Evolutionary conservation across 306 rosid species (phyloP), one percentile per base, ranked within the genome.

Genomic region (Trifolium fragiferum): DNA sequence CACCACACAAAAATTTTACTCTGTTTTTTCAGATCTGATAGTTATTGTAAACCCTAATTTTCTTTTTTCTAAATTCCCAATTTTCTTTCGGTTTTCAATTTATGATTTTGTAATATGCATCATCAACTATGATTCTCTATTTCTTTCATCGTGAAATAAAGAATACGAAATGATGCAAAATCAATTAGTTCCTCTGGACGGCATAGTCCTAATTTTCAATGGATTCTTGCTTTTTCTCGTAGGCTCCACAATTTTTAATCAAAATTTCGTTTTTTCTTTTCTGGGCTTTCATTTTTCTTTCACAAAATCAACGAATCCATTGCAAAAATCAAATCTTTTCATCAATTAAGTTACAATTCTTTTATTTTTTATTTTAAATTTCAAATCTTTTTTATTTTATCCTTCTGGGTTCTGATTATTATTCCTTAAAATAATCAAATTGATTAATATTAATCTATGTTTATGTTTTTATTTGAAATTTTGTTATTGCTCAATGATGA

Each of bases 181-280:
- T 79, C 27, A 41, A 81, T 4, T 16, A 75, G 90, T 77, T 63
- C 87, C 78, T 87, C 81, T 80, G 92, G 96, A 87, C 92, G 81
- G 89, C 85, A 75, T 74, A 58, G 55, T 84, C 89, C 73, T 71
- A 4, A 14, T 32, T 60, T 14, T 1, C 32, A 2, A 49, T 87
- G 80, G 86, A 82, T 73, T 87, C 77, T 84, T 60, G 80, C 92
- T 81, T 37, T 87, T 87, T 87, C 92, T 89, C 86, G 89, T 83
- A 82, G 84, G 92, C 18, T 68, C 79, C 69, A 89, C 78, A 87
- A 13, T 81, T 68, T 76, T 6, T 50, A 60, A n/a, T 49, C 16
- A 6, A 1, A 2, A 11, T 43, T 43, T 37, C 2, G 10, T 6
- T 37, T 37, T 37, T 7, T 37, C 8, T 6, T 41, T 41, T 41